Conservation (phyloP, 805 yeast genomes). For the Danielozyma ontarioensis region DNA sequence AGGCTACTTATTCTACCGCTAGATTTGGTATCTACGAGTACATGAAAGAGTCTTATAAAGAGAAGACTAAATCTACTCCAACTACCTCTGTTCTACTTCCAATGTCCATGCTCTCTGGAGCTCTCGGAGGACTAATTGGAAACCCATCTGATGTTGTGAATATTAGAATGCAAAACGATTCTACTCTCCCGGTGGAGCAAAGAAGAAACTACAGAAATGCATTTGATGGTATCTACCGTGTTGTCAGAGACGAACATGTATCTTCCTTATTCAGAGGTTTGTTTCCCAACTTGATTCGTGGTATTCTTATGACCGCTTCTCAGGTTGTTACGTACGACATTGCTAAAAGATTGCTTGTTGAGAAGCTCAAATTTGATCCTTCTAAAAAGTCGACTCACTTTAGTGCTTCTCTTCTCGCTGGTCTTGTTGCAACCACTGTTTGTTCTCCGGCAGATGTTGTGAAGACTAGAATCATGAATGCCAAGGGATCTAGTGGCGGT, state of each 20-base stretch:
- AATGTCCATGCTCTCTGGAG: slow-evolving; percentile 82
- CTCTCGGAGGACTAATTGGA: slow-evolving; percentile 79
- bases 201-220: slow-evolving; percentile 77
- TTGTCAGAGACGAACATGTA: slow-evolving; percentile 56
- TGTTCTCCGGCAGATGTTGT: slow-evolving; percentile 92
- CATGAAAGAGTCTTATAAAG: slow-evolving; percentile 50
- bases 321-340: slow-evolving; percentile 86
- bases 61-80: slow-evolving; percentile 40
- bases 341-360: slow-evolving; percentile 58
- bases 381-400: slow-evolving; percentile 68
- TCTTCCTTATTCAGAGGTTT: slow-evolving; percentile 65
- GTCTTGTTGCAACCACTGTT: slow-evolving; percentile 83
- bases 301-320: slow-evolving; percentile 83
- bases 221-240: slow-evolving; percentile 64
- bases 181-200: slow-evolving; percentile 55
- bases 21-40: slow-evolving; percentile 83
- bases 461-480: slow-evolving; percentile 83
- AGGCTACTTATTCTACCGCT: slow-evolving; percentile 83
- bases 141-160: slow-evolving; percentile 86
- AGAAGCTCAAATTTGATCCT: slow-evolving; percentile 47
- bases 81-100: slow-evolving; percentile 61
- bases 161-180: slow-evolving; percentile 88
- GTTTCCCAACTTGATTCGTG: slow-evolving; percentile 73
- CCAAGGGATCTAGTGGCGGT: slow-evolving; percentile 37
- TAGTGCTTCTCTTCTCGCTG: slow-evolving; percentile 73